Percentiles rank a stretch among this genome's conserved stretches.
Conservation (phyloP, 2,329 filamentous ascomycete species). For the Xylariaceae sp. region DNA sequence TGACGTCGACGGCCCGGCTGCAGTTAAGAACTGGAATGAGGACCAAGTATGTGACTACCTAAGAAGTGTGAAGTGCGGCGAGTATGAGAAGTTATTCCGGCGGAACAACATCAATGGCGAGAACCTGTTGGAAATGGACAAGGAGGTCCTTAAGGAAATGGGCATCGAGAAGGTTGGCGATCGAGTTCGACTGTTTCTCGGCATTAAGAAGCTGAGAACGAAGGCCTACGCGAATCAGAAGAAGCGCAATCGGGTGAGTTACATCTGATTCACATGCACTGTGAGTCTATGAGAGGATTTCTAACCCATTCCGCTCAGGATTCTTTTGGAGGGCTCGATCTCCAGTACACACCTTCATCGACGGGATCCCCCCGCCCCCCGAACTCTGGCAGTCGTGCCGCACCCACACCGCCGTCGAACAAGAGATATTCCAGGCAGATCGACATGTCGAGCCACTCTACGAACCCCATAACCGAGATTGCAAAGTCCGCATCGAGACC, state of each 20-base stretch:
- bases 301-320: slow-evolving; percentile 57
- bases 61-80: slow-evolving; percentile 84
- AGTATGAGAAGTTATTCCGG: slow-evolving; percentile 89
- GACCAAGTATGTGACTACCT: slow-evolving; percentile 90
- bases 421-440: slow-evolving; percentile 68
- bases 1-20: slow-evolving; percentile 75
- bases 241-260: slow-evolving; percentile 80
- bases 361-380: slow-evolving; percentile 66
- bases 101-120: slow-evolving; percentile 97
- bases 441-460: slow-evolving; percentile 46
- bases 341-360: slow-evolving; percentile 58
- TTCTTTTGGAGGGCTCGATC: slow-evolving; percentile 80
- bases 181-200: slow-evolving; percentile 84
- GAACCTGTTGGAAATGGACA: slow-evolving; percentile 95
- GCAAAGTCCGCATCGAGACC: slow-evolving; percentile 67
- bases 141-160: slow-evolving; percentile 95
- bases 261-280: neutral
- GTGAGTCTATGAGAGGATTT: neutral
- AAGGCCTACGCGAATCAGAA: slow-evolving; percentile 76
- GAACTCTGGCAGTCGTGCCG: slow-evolving; percentile 53
- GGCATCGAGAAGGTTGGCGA: slow-evolving; percentile 98
- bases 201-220: slow-evolving; percentile 80
- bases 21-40: slow-evolving; percentile 87
- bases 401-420: slow-evolving; percentile 51
- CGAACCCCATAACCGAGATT: slow-evolving; percentile 46